Conservation (phyloP, 345 rosid genomes). For the Mangifera indica region DNA sequence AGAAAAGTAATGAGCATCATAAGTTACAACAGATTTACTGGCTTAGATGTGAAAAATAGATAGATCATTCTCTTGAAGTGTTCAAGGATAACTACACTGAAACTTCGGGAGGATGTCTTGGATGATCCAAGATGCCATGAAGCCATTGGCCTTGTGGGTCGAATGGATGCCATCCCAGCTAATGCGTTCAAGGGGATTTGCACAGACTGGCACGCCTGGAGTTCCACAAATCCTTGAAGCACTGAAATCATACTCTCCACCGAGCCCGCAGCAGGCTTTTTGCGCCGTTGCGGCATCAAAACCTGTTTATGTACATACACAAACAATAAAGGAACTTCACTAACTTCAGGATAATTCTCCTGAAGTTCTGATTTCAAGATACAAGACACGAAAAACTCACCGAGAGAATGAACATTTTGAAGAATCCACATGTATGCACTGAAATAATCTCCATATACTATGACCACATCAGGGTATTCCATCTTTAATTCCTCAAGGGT, state of each 20-base stretch:
- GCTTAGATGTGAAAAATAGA: no score
- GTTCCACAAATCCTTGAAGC: no score
- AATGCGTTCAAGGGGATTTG: slow-evolving; percentile 1
- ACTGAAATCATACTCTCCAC: slow-evolving; percentile 29
- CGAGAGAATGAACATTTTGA: not conserved
- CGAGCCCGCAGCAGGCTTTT: slow-evolving; percentile 31
- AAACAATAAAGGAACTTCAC: not conserved
- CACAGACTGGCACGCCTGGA: no score
- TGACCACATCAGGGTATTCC: slow-evolving; percentile 16
- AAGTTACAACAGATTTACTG: no score
- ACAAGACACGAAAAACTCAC: slow-evolving; percentile 3
- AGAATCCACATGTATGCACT: slow-evolving; percentile 13
- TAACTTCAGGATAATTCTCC: no score
- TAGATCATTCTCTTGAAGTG: no score
- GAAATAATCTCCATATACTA: slow-evolving; percentile 29
- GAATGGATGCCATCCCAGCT: slow-evolving; percentile 40
- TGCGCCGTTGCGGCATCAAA: slow-evolving; percentile 24
- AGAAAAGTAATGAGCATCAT: no score
- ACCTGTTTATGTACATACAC: not conserved
- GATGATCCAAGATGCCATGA: slow-evolving; percentile 25
- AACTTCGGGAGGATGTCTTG: slow-evolving; percentile 23
- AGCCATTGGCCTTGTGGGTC: slow-evolving; percentile 16
- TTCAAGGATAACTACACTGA: not conserved
- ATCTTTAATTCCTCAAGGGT: slow-evolving; percentile 13
- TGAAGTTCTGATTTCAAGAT: no score